These are phyloP conservation scores for Chlorella sp. DNA, from an alignment of 139 green algal genomes.

Conservation along the genomic window DNA sequence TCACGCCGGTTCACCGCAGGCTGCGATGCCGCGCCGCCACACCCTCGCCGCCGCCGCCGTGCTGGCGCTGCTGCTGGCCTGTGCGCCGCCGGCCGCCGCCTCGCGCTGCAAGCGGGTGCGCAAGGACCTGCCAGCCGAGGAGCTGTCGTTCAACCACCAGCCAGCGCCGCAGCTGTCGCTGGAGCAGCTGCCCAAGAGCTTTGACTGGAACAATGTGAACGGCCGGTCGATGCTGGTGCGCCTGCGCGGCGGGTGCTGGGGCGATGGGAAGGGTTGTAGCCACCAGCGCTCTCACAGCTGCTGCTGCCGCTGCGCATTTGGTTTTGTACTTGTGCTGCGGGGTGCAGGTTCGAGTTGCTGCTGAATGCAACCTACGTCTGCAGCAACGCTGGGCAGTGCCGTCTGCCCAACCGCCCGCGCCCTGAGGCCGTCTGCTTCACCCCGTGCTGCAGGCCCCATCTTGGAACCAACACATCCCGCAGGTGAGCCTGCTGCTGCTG, in stretches of 20 bases:
- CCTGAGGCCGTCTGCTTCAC: no score
- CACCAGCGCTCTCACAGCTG: no score
- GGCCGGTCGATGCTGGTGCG: slow-evolving; percentile 42
- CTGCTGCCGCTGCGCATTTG: no score
- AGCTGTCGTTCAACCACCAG: slow-evolving; percentile 31
- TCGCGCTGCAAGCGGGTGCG: slow-evolving; percentile 5
- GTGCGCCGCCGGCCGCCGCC: not conserved
- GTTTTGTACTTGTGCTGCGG: no score
- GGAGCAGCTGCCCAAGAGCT: slow-evolving; percentile 52
- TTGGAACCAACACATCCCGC: slow-evolving; percentile 57
- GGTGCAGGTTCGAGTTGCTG: no score
- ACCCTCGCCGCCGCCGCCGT: not conserved
- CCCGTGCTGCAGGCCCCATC: slow-evolving; percentile 15
- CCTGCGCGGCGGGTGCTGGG: no score
- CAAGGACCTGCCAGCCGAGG: slow-evolving; percentile 10
- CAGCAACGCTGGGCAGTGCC: no score
- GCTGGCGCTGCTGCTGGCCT: not conserved
- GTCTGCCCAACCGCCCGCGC: no score
- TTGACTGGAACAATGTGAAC: slow-evolving; percentile 51
- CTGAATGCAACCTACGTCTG: no score
- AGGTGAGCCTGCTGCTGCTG: no score
- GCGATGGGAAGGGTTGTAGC: no score
- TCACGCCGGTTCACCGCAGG: not conserved
- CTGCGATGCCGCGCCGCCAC: not conserved
- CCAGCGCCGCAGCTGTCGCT: not conserved